phyloP scores from a whole-genome alignment of 2,329 filamentous ascomycete genomes.

The Talaromyces sp. region DNA sequence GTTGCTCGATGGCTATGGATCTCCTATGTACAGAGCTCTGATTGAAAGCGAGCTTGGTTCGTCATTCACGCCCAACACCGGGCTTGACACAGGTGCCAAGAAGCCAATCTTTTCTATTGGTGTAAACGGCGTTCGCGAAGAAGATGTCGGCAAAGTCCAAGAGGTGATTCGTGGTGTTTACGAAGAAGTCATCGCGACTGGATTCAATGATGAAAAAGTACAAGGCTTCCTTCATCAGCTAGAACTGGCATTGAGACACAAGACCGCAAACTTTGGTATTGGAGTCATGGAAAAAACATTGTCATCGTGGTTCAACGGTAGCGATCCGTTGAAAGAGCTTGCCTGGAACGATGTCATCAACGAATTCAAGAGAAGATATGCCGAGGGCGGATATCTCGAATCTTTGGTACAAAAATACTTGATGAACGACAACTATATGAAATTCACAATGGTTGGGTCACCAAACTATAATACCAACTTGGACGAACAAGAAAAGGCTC shows the following conservation, averaged over 20 bases:
- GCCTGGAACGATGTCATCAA: constrained; percentile 87
- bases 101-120: constrained; percentile 85
- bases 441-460: constrained; percentile 91
- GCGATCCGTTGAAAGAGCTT: constrained; percentile 85
- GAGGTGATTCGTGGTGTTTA: constrained; percentile 70
- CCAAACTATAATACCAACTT: constrained; percentile 70
- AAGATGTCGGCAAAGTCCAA: constrained; percentile 74
- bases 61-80: constrained; percentile 92
- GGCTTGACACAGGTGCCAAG: constrained; percentile 76
- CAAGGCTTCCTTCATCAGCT: constrained; percentile 91
- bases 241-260: constrained; percentile 90
- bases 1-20: constrained; percentile 90
- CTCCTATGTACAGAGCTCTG: constrained; percentile 81
- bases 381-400: constrained; percentile 76
- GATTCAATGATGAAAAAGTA: constrained; percentile 86
- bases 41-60: constrained; percentile 87
- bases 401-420: constrained; percentile 83
- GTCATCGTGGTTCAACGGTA: constrained; percentile 91
- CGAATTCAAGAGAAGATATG: constrained; percentile 74
- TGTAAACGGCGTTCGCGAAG: constrained; percentile 80
- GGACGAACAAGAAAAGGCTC: constrained; percentile 69
- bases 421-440: constrained; percentile 78
- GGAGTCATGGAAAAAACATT: constrained; percentile 83
- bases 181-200: constrained; percentile 64
- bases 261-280: constrained; percentile 93